phyloP scores from a whole-genome alignment of 2,329 filamentous ascomycete genomes.

The Botrytis porri region DNA sequence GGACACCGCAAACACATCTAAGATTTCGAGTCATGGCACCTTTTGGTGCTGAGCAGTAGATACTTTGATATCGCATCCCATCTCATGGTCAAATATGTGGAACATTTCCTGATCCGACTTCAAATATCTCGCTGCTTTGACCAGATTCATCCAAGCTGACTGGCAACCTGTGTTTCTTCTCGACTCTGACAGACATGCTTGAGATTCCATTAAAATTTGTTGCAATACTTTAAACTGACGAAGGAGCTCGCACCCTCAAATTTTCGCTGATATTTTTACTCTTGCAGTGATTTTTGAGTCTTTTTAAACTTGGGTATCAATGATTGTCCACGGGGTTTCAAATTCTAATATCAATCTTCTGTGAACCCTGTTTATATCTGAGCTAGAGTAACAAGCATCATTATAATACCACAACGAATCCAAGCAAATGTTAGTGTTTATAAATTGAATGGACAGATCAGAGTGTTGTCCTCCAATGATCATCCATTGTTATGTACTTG shows the following conservation, averaged over 20 bases:
- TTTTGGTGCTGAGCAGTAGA: not conserved
- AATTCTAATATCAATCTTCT: not conserved
- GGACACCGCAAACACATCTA: not conserved
- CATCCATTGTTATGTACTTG: not conserved
- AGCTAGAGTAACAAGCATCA: not conserved
- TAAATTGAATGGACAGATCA: not conserved
- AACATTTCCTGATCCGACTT: not conserved
- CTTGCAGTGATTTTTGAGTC: not conserved
- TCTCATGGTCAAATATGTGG: not conserved
- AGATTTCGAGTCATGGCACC: not conserved
- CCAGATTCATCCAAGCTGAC: no score
- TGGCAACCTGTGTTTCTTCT: no score
- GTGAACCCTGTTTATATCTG: not conserved
- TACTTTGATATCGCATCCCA: not conserved
- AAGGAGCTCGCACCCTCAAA: not conserved
- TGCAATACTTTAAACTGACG: not conserved
- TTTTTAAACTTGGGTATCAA: not conserved
- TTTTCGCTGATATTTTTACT: not conserved
- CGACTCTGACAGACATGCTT: no score
- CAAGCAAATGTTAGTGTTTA: not conserved
- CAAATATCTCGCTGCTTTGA: not conserved
- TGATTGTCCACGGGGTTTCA: not conserved
- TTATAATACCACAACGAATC: not conserved
- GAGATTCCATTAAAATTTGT: not conserved
- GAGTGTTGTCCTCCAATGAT: not conserved